phyloP scores from a whole-genome alignment of 73 alveolate genomes.

The Effrenium voratum region DNA sequence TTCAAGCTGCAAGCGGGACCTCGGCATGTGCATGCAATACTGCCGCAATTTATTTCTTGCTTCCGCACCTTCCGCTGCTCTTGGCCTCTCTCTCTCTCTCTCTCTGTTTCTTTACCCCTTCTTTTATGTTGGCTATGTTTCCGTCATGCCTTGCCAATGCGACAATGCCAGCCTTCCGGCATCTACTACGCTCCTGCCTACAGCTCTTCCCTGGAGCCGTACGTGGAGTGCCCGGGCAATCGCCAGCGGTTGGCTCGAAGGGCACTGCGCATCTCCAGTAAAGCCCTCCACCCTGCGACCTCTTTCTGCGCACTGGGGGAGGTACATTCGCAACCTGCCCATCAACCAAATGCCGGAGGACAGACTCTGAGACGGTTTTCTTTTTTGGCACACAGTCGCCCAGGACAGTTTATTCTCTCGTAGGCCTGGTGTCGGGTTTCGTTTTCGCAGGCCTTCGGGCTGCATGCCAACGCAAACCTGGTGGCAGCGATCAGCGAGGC shows the following conservation, averaged over 20 bases:
- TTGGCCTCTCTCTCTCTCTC: not conserved
- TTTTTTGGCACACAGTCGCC: not conserved
- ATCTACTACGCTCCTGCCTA: conserved; percentile 82
- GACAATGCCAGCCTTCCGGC: conserved; percentile 69
- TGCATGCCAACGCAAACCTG: conserved; percentile 99
- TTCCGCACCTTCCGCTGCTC: too few relatives aligned
- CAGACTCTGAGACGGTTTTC: not conserved
- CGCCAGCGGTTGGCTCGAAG: not conserved
- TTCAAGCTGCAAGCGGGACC: too few relatives aligned
- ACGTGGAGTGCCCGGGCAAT: conserved; percentile 29
- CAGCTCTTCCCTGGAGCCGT: conserved; percentile 53
- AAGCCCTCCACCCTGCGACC: too few relatives aligned
- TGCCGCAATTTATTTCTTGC: too few relatives aligned
- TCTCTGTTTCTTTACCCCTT: not conserved
- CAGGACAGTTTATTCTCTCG: too few relatives aligned
- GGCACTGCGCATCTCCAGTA: too few relatives aligned
- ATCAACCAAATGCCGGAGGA: conserved; percentile 94
- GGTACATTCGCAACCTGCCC: conserved; percentile 94
- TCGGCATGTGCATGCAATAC: too few relatives aligned
- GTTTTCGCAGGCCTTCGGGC: conserved; percentile 99
- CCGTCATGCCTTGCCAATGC: too few relatives aligned
- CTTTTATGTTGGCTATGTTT: too few relatives aligned
- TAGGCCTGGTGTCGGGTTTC: conserved; percentile 98
- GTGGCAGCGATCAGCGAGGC: conserved; percentile 99
- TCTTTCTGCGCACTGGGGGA: too few relatives aligned